A percentile compares a stretch with the other conserved stretches of the same genome.
Evolutionary conservation across 106 monocot species (phyloP).

Genomic region (Triglochin maritima): DNA sequence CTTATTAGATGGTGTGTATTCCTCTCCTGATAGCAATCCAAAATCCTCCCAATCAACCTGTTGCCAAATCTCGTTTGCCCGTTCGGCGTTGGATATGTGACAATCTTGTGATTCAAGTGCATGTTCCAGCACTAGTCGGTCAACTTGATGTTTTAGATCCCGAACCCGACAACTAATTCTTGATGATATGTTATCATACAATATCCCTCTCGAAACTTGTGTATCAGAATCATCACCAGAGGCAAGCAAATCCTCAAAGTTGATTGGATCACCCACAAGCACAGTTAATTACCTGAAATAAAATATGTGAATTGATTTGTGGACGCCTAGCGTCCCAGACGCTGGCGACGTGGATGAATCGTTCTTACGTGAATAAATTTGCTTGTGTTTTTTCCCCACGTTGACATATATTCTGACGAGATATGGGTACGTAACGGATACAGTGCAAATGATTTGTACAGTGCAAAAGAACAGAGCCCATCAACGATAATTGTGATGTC

Average conservation of each 20-base stretch:
- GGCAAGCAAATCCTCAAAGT: constrained; percentile 48
- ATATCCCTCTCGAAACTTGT: constrained; percentile 31
- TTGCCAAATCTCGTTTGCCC: constrained; percentile 39
- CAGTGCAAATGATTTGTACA: too few species aligned
- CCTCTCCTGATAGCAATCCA: constrained; percentile 35
- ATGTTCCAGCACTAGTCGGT: constrained; percentile 44
- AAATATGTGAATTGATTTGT: too few species aligned
- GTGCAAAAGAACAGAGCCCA: too few species aligned
- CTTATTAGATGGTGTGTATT: neutral
- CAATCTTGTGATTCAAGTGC: constrained; percentile 5
- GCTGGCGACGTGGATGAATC: too few species aligned
- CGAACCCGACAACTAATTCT: constrained; percentile 46
- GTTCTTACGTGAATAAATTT: too few species aligned
- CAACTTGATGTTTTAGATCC: constrained; percentile 60
- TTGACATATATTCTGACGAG: too few species aligned
- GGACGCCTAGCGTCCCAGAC: too few species aligned
- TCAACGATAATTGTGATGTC: too few species aligned
- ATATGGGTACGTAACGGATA: too few species aligned
- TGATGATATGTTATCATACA: constrained; percentile 63
- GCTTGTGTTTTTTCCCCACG: too few species aligned
- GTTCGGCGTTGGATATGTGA: constrained; percentile 4
- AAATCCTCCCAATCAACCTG: constrained; percentile 90
- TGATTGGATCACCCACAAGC: constrained; percentile 71
- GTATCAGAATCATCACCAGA: constrained; percentile 22
- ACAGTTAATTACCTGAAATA: constrained; percentile 64